Evolutionary conservation across 2,329 filamentous ascomycete genomes (phyloP).

Genomic region (Xylariaceae sp.): DNA sequence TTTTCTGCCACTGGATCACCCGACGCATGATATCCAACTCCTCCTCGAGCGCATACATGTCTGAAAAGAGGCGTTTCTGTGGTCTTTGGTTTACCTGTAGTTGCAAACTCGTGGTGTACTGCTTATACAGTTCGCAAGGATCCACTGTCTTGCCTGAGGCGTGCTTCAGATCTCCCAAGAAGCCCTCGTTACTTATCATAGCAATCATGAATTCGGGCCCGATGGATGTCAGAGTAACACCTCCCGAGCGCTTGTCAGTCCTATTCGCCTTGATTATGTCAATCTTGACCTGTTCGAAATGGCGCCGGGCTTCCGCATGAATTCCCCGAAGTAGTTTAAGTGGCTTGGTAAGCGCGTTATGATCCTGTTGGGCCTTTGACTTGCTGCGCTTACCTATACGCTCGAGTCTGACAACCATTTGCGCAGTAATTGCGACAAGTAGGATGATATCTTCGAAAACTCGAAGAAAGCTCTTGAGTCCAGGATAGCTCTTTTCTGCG

Average conservation of each 20-base stretch:
- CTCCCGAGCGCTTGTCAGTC: constrained; percentile 1
- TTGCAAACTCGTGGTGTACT: constrained; percentile 5
- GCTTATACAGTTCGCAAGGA: constrained; percentile 5
- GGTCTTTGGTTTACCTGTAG: constrained; percentile 8
- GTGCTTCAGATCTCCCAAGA: constrained; percentile 4
- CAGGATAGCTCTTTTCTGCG: too few relatives aligned
- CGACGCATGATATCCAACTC: constrained; percentile 8
- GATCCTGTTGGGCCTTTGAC: too few relatives aligned
- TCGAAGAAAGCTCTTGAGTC: too few relatives aligned
- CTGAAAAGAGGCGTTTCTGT: constrained; percentile 7
- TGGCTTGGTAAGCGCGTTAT: too few relatives aligned
- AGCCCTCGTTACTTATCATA: constrained; percentile 6
- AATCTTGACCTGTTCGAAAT: too few relatives aligned
- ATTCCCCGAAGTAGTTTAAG: too few relatives aligned
- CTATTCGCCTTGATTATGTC: constrained; percentile 6
- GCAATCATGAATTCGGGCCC: constrained; percentile 9
- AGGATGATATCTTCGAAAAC: too few relatives aligned
- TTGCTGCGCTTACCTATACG: too few relatives aligned
- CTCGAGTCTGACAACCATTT: too few relatives aligned
- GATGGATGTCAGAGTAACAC: constrained; percentile 5
- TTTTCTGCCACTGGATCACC: constrained; percentile 9
- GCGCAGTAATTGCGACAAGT: too few relatives aligned
- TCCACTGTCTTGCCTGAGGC: not conserved
- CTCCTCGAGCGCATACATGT: constrained; percentile 9
- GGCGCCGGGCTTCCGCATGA: too few relatives aligned